Conservation (phyloP, 306 rosid genomes). For the Prunus mongolica region DNA sequence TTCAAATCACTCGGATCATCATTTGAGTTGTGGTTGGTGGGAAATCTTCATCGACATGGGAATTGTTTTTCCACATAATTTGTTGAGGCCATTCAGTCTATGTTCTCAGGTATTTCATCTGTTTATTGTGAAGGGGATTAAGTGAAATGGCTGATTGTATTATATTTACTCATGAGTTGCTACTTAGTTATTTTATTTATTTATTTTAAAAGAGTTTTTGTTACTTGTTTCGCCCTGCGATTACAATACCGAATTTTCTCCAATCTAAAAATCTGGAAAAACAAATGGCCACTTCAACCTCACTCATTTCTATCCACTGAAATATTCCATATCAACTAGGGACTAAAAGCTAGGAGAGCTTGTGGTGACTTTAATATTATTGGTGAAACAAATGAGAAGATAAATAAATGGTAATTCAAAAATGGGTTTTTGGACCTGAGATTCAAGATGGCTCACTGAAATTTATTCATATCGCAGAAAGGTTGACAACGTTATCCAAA, state of each 20-base stretch:
- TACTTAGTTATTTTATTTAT: too few species aligned
- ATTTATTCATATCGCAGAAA: not conserved
- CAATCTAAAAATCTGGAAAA: too few species aligned
- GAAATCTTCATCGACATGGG: not conserved
- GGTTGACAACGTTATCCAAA: not conserved
- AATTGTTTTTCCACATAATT: not conserved
- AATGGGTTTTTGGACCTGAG: not conserved
- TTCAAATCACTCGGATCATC: not conserved
- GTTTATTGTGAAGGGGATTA: not conserved
- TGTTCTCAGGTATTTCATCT: too few species aligned
- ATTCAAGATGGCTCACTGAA: not conserved
- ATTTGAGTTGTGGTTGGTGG: not conserved
- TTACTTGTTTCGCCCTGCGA: not conserved
- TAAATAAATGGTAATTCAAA: not conserved
- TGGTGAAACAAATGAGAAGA: not conserved
- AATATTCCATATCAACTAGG: too few species aligned
- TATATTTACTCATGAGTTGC: too few species aligned
- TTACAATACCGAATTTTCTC: not conserved
- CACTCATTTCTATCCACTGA: too few species aligned
- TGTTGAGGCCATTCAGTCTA: not conserved
- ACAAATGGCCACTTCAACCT: too few species aligned
- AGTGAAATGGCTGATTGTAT: not conserved
- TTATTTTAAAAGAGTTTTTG: too few species aligned
- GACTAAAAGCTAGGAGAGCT: not conserved
- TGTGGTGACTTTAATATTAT: not conserved